Percentiles rank a stretch among this genome's conserved stretches.
phyloP scores from a whole-genome alignment of 805 yeast genomes.

The Wickerhamomyces chambardii region DNA sequence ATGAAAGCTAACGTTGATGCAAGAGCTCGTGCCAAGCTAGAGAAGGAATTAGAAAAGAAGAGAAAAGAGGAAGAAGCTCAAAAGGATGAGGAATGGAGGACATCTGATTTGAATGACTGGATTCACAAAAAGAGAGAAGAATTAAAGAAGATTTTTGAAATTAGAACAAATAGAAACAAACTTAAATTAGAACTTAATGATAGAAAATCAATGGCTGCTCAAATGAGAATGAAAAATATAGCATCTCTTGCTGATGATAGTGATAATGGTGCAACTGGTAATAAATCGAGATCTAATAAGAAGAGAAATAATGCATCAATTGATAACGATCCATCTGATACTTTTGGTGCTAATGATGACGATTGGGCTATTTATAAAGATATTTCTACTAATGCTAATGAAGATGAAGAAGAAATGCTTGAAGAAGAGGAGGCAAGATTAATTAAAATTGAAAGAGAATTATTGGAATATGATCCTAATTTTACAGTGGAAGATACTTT shows the following conservation, averaged over 20 bases:
- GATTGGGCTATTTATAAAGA: conserved; percentile 93
- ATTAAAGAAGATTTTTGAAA: conserved; percentile 49
- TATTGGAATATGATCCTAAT: conserved; percentile 75
- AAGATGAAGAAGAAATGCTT: conserved; percentile 70
- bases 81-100: conserved; percentile 74
- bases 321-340: conserved; percentile 88
- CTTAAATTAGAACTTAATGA: conserved; percentile 73
- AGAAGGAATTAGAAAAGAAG: conserved; percentile 58
- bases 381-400: conserved; percentile 41
- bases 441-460: conserved; percentile 58
- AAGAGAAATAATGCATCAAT: conserved; percentile 56
- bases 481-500: conserved; percentile 81
- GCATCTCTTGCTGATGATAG: conserved; percentile 77
- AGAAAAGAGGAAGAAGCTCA: conserved; percentile 49
- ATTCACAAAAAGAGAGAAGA: conserved; percentile 55
- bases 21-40: conserved; percentile 70
- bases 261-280: conserved; percentile 19
- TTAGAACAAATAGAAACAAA: conserved; percentile 58
- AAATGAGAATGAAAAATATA: conserved; percentile 83
- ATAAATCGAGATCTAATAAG: conserved; percentile 27
- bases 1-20: conserved; percentile 88
- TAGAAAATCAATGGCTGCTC: conserved; percentile 87
- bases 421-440: conserved; percentile 63
- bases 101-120: conserved; percentile 72
- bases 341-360: conserved; percentile 91